Base-by-base conservation (phyloP, 768 basidiomycete genomes). In the Podaxis sp. region DNA sequence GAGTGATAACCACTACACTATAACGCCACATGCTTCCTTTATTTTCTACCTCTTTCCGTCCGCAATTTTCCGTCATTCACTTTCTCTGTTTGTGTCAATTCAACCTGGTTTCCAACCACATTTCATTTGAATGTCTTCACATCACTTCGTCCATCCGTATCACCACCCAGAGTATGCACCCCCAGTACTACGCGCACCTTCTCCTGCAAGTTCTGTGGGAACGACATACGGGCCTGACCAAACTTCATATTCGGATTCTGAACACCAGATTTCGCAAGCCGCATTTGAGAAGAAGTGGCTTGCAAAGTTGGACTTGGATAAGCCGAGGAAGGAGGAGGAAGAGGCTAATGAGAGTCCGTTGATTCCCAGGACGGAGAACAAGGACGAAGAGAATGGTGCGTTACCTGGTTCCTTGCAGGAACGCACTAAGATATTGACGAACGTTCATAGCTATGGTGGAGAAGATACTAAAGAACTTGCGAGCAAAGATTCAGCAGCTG, bases 181-280 rank as follows among this genome's bases (percentile, higher is more conserved):
- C 17, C 80, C 81, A 28, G 77, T 82, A 24, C 70, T 82, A 33
- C 81, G 82, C 8, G 75, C 79, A 8, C 76, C 83, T 2, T 85
- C 84, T 9, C 82, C 83, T 12, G 77, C 83, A 17, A 83, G 82
- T 61, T 84, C 84, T 13, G 75, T 84, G 22, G 82, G 82, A 48
- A 83, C 81, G 15, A 66, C 75, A 1, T 81, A 82, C 57, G 74
- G 71, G 12, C 74, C 75, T 52, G 83, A 84, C 68, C 78, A 80
- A 63, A 83, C 81, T 1, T 75, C 80, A 2, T 68, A 71, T 52
- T 79, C 78, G 49, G 84, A 85, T 66, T 65, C 68, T n/a, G 83
- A 85, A 64, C 65, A 65, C 0, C 67, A 73, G 30, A 67, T 82
- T 39, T 73, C 72, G 30, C 74, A 79, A 48, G 57, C 59, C 2